Conservation (phyloP, 345 rosid genomes). For the Salix caprea region DNA sequence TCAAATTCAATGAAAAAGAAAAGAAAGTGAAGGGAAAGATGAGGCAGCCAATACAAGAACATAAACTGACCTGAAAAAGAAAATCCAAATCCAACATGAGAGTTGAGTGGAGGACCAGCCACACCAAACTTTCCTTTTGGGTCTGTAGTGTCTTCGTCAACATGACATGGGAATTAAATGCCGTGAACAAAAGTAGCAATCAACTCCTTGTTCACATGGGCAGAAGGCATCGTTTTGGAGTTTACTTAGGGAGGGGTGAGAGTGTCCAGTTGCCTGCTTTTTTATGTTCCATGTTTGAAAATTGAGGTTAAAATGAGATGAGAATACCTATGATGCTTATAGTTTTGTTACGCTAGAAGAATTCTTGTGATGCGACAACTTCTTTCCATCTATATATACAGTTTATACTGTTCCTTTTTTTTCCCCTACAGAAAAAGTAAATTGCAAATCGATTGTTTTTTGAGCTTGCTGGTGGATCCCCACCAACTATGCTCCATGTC, state of each 20-base stretch:
- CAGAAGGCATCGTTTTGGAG: not conserved
- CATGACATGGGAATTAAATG: not conserved
- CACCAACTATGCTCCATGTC: no score
- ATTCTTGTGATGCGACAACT: not conserved
- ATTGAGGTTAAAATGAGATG: not conserved
- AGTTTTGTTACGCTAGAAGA: not conserved
- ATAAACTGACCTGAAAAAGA: not conserved
- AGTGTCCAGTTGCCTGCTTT: not conserved
- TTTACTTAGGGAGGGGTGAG: not conserved
- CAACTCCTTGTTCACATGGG: not conserved
- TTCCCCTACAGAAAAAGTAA: no score
- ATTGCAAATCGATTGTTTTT: no score
- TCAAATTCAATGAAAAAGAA: not conserved
- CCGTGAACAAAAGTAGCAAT: not conserved
- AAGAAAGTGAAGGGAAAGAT: not conserved
- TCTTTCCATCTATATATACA: not conserved
- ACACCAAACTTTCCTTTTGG: not conserved
- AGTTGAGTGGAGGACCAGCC: not conserved
- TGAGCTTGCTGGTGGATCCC: no score
- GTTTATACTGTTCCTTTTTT: no score
- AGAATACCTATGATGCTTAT: not conserved
- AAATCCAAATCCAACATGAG: not conserved
- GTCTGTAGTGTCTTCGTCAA: not conserved
- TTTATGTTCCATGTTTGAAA: not conserved
- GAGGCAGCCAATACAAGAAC: not conserved